These are phyloP conservation scores for Cornus controversa DNA, from an alignment of 148 eudicot species.

Conservation along the genomic window DNA sequence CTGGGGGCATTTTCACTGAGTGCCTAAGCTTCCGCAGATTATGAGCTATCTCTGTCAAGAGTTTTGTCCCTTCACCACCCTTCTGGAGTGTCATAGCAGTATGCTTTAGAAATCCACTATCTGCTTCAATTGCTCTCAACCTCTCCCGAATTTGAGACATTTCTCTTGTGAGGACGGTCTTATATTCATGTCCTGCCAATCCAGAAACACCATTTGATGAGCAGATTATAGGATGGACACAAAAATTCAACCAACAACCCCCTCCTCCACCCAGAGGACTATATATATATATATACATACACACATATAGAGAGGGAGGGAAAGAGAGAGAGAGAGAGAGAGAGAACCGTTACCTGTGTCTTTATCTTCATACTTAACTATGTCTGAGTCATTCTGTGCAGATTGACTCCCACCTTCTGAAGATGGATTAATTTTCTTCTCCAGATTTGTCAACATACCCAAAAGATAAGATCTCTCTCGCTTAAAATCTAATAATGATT, in stretches of 20 bases:
- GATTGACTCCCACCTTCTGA: conserved; percentile 13
- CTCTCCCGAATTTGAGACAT: conserved; percentile 46
- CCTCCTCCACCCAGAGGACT: too few species aligned
- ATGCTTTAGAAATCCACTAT: conserved; percentile 55
- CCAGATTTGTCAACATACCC: conserved; percentile 43
- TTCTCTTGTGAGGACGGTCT: conserved; percentile 41
- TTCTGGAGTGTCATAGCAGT: conserved; percentile 56
- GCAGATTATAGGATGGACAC: background rate
- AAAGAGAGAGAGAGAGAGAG: background rate
- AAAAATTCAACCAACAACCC: background rate
- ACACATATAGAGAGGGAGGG: background rate
- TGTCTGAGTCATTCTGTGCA: background rate
- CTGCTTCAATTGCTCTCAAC: conserved; percentile 59
- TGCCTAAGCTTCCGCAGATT: conserved; percentile 52
- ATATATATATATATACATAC: too few species aligned
- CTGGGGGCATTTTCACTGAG: conserved; percentile 17
- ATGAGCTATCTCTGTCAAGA: conserved; percentile 58
- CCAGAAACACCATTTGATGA: background rate
- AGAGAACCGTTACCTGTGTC: conserved; percentile 24
- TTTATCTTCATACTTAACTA: conserved; percentile 21
- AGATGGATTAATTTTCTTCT: conserved; percentile 30
- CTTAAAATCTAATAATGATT: conserved; percentile 42
- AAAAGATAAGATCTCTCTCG: conserved; percentile 50
- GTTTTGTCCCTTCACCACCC: conserved; percentile 58
- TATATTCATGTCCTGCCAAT: conserved; percentile 29